Evolutionary conservation across 768 basidiomycete species (phyloP), one percentile per base, ranked within the genome.

Genomic region (Mycena haematopus): DNA sequence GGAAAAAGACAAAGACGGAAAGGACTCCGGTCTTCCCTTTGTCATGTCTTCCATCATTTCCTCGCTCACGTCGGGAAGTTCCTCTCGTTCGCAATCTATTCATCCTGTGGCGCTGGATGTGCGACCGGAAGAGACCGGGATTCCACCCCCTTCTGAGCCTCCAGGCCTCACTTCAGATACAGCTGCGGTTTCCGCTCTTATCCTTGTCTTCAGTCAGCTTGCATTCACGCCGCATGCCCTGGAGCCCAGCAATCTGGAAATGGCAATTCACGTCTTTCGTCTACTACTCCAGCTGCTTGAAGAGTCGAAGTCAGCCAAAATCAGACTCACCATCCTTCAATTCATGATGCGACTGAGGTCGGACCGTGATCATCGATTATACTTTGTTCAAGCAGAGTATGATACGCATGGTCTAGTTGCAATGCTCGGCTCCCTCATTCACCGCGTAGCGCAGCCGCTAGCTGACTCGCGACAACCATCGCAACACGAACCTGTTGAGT

Each of bases 321-420:
- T 90, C 0, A 80, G 93, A 24, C 72, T 99, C 19, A 79, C 86
- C 14, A 81, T 90, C 5, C 78, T 99, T 21, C 93, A 95, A 71
- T 97, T 96, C 79, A 73, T 97, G 65, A 87, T 95, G 80, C 87
- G 93, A 15, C 79, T 99, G 21, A 83, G 96, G 58, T 95, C 92
- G 0, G 96, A 97, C 71, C 86, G 92, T 0, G 91, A 95, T 67
- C 96, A 99, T 70, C 82, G 89, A 13, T 70, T 99, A 42, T 97
- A 89, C 73, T 89, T 90, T 58, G 81, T 84, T 21, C 76, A 82
- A 46, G 75, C 74, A 17, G 78, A 76, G 21, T 80, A 82, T 65
- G 89, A 91, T 65, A 76, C 79, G 2, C 81, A 90, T 54, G 84
- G 85, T 8, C 80, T 88, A 45, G 80, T 86, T 29, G 68, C 73